Evolutionary conservation across 768 basidiomycete genomes (phyloP), one percentile per base, ranked within the genome.

Genomic region (Boletus pseudo-olivaceus): DNA sequence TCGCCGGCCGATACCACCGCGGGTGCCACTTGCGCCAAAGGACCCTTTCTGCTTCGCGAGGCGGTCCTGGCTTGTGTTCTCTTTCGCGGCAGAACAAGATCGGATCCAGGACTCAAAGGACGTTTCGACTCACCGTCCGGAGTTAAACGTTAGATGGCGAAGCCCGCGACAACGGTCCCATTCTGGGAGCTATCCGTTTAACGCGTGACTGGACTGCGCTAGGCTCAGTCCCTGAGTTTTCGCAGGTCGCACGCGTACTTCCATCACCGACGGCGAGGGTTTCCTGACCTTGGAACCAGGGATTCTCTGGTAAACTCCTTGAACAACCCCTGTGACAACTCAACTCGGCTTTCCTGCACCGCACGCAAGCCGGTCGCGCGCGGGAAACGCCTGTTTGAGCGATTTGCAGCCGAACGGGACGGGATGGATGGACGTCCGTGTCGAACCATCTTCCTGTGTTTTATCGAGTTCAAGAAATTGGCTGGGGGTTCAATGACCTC

Each of bases 401-500:
- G 5, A 4, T 37, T 5, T 46, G 43, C 68, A 70, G 30, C 38
- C 0, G 12, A 37, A 46, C 1, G 70, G 43, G 39, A 68, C 66
- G 40, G 69, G 65, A 11, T 53, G 40, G 35, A 70, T 49, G 29
- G 2, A 23, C 23, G 56, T 51, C 11, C 56, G 14, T 10, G 35
- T 45, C 5, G 56, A 58, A 1, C 55, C 57, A 7, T 60, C 43
- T 11, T 37, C 1, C 38, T 50, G 54, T 27, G 20, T 30, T 54
- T 60, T 56, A 5, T 63, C 51, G 38, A 70, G 59, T 39, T 72
- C 68, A 32, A 72, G 68, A 9, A 72, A 4, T 23, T 70, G 1
- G 54, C 53, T 6, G 48, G n/a, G 17, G 59, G 45, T 32, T 68
- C 62, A 49, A 70, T 52, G 23, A 2, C 44, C 15, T 53, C 26